phyloP scores from a whole-genome alignment of 176 grass and related monocot species.

The Musa itinerans region DNA sequence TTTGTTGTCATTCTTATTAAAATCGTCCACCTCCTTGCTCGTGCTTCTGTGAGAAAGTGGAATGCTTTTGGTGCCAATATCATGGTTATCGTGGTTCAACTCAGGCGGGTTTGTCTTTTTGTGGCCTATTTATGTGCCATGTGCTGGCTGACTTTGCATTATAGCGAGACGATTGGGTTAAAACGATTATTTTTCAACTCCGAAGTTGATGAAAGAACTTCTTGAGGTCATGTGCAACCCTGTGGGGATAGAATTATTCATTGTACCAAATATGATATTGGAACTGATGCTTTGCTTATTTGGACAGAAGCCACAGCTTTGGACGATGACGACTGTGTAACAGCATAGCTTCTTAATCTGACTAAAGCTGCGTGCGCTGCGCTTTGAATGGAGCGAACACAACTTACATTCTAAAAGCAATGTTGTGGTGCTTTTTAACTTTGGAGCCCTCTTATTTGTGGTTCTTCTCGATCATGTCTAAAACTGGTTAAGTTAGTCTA shows the following conservation, averaged over 20 bases:
- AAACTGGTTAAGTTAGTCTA: too few species aligned
- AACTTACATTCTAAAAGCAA: too few species aligned
- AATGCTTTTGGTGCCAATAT: slow-evolving; percentile 32
- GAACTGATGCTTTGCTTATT: too few species aligned
- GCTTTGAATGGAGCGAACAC: too few species aligned
- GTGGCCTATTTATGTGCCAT: slow-evolving; percentile 69
- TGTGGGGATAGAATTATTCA: background rate
- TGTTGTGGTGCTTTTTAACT: too few species aligned
- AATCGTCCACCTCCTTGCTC: slow-evolving; percentile 30
- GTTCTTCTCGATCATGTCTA: too few species aligned
- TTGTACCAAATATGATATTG: too few species aligned
- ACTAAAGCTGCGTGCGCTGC: too few species aligned
- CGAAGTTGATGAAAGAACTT: slow-evolving; percentile 43
- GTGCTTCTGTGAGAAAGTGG: slow-evolving; percentile 19
- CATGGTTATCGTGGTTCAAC: slow-evolving; percentile 21
- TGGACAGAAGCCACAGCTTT: too few species aligned
- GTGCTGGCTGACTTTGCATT: slow-evolving; percentile 72
- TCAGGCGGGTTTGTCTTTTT: slow-evolving; percentile 53
- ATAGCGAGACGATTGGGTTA: slow-evolving; percentile 59
- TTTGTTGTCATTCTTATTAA: slow-evolving; percentile 30
- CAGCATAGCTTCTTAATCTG: too few species aligned
- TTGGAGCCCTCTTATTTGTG: too few species aligned
- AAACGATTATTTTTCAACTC: slow-evolving; percentile 50
- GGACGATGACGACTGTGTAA: too few species aligned
- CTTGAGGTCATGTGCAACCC: background rate